Evolutionary conservation across 2,329 filamentous ascomycete genomes (phyloP).

Genomic region (Bisporella sp.): DNA sequence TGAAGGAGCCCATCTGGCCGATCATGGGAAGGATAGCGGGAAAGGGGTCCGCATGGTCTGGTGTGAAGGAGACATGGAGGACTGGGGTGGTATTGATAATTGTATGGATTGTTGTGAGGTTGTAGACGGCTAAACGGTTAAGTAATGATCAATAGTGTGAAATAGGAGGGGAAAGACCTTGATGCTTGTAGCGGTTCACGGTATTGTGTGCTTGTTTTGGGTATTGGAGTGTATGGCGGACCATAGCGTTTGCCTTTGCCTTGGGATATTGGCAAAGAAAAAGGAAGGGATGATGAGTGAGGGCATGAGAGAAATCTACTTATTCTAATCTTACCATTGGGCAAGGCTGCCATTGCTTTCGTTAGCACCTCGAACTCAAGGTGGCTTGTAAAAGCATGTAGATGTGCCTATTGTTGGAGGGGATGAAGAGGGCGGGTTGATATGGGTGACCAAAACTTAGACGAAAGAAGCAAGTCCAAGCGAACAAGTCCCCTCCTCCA

Average conservation of each 20-base stretch:
- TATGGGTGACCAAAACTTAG: no score
- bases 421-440: no score
- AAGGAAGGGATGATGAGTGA: background rate
- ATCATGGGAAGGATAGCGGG: conserved; percentile 80
- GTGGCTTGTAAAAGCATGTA: no score
- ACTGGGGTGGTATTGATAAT: conserved; percentile 71
- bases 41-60: conserved; percentile 43
- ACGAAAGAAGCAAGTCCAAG: no score
- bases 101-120: conserved; percentile 58
- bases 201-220: conserved; percentile 19
- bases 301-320: background rate
- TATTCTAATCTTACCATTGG: background rate
- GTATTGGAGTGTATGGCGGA: conserved; percentile 19
- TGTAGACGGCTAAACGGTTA: conserved; percentile 14
- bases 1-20: conserved; percentile 71
- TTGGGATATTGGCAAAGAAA: background rate
- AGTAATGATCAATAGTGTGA: background rate
- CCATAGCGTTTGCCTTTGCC: conserved; percentile 8
- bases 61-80: conserved; percentile 33
- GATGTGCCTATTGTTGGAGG: no score
- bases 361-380: no score
- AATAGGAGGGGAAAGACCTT: conserved; percentile 6
- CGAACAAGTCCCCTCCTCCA: no score
- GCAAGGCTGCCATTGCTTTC: background rate
- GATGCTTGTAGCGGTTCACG: conserved; percentile 22